Evolutionary conservation across 257 asterid species (phyloP).

Genomic region (Avicennia marina): DNA sequence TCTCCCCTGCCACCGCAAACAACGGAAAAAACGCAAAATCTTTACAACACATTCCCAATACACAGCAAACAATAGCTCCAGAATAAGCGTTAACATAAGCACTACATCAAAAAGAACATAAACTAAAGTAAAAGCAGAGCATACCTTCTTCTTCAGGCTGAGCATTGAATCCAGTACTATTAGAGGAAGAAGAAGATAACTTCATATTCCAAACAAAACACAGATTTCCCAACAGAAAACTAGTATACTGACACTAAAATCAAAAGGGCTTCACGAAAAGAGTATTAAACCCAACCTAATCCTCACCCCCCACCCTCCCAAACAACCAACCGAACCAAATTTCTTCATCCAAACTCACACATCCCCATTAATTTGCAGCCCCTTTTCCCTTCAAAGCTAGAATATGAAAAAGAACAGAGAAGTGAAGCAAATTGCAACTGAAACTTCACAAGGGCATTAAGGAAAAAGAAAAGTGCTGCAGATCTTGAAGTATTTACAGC

Average conservation of each 20-base stretch:
- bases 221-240: constrained; percentile 19
- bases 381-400: constrained; percentile 7
- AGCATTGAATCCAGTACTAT: constrained; percentile 53
- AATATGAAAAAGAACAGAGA: background rate
- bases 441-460: constrained; percentile 23
- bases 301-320: constrained; percentile 38
- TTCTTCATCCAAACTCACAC: constrained; percentile 54
- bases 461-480: constrained; percentile 31
- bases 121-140: background rate
- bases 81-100: background rate
- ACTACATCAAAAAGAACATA: background rate
- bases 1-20: constrained; percentile 48
- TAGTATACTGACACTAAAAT: constrained; percentile 20
- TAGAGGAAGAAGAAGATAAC: constrained; percentile 49
- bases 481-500: constrained; percentile 50
- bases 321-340: constrained; percentile 26
- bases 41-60: no score
- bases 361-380: constrained; percentile 13
- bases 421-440: constrained; percentile 18
- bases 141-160: constrained; percentile 84
- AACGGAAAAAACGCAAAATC: constrained; percentile 1
- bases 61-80: no score
- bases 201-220: constrained; percentile 52
- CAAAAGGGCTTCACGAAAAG: constrained; percentile 22
- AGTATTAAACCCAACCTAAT: constrained; percentile 11